These are phyloP conservation scores for Yarrowia sp. DNA, from an alignment of 805 yeast species.

Conservation along the genomic window DNA sequence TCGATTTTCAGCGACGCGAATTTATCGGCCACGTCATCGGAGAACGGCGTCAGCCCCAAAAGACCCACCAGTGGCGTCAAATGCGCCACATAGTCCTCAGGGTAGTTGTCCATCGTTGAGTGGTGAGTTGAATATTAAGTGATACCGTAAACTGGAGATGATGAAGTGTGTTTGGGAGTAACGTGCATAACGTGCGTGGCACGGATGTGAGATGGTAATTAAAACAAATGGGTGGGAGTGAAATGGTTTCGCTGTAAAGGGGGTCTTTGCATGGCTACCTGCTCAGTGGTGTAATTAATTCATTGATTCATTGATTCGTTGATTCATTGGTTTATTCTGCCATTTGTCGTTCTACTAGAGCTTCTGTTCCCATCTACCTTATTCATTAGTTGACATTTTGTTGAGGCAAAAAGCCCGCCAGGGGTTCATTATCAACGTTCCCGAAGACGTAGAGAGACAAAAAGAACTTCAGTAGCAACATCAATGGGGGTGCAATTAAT, in stretches of 20 bases:
- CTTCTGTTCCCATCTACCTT: background rate
- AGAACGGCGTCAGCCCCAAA: slow-evolving; percentile 20
- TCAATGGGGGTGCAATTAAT: no score
- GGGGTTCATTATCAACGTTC: no score
- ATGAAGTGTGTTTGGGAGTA: slow-evolving; percentile 6
- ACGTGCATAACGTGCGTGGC: slow-evolving; percentile 3
- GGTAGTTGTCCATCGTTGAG: slow-evolving; percentile 30
- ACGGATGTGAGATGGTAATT: background rate
- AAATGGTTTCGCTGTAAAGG: no score
- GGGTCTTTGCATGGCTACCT: no score
- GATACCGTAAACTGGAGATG: background rate
- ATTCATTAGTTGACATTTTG: no score
- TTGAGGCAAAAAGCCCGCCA: no score
- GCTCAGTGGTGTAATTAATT: no score
- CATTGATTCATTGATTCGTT: no score
- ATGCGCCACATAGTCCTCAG: slow-evolving; percentile 27
- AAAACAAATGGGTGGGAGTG: background rate
- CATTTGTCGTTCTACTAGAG: background rate
- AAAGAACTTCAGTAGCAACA: no score
- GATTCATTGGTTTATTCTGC: no score
- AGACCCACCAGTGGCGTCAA: slow-evolving; percentile 31
- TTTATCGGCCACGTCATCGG: slow-evolving; percentile 30
- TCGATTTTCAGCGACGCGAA: slow-evolving; percentile 4
- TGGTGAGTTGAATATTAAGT: background rate
- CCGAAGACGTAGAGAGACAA: no score